Conservation (phyloP, 1,284 basidiomycete species). For the Pulveroboletus sp. region DNA sequence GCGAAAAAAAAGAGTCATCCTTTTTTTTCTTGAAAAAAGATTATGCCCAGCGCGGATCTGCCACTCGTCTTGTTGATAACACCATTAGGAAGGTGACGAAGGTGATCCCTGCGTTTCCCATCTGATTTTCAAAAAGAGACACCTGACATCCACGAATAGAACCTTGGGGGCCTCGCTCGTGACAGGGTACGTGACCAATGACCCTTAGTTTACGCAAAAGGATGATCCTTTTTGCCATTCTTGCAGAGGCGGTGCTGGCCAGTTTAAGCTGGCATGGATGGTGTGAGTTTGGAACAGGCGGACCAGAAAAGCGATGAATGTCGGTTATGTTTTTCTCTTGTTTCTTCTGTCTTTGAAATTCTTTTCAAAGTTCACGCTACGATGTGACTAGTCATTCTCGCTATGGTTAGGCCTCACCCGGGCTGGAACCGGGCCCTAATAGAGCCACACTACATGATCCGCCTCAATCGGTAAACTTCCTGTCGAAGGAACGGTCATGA, state of each 20-base stretch:
- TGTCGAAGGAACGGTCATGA: conserved; percentile 15
- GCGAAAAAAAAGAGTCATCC: conserved; percentile 1
- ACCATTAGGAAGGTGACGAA: conserved; percentile 25
- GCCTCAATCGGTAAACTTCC: conserved; percentile 19
- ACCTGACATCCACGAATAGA: conserved; percentile 14
- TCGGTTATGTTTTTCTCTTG: conserved; percentile 11
- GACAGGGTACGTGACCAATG: conserved; percentile 21
- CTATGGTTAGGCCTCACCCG: conserved; percentile 4
- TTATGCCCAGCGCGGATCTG: conserved; percentile 11
- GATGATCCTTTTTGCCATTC: conserved; percentile 21
- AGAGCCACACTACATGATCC: conserved; percentile 21
- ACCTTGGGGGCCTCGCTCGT: conserved; percentile 3
- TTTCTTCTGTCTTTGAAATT: not conserved
- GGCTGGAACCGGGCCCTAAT: conserved; percentile 8
- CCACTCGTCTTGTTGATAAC: conserved; percentile 20
- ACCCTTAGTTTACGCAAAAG: conserved; percentile 9
- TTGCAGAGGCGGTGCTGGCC: conserved; percentile 22
- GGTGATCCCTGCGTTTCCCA: conserved; percentile 15
- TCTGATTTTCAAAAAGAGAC: conserved; percentile 19
- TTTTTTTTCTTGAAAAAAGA: conserved; percentile 1
- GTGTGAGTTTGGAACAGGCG: not conserved
- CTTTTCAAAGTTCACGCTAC: conserved; percentile 6
- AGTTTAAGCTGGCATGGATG: conserved; percentile 1
- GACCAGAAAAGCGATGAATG: not conserved
- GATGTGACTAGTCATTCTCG: conserved; percentile 7